Percentiles rank a stretch among this genome's conserved stretches.
phyloP scores from a whole-genome alignment of 106 monocot species.

The Gastrodia elata region DNA sequence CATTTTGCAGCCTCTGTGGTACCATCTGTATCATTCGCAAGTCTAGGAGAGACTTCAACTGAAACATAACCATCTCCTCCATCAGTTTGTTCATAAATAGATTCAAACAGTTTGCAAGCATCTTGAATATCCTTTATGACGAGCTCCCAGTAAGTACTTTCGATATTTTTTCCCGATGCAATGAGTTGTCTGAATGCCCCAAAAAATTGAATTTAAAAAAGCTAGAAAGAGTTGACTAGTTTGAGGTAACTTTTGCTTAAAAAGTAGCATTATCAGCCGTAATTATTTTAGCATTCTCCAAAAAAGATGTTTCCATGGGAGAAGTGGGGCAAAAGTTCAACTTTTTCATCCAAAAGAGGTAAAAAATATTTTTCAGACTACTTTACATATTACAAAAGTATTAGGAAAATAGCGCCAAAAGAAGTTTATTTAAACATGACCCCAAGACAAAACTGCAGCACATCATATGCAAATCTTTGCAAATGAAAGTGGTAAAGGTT shows the following conservation, averaged over 20 bases:
- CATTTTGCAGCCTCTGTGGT: constrained; percentile 91
- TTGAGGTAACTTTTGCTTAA: too few relatives aligned
- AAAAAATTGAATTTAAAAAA: background rate
- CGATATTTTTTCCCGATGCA: constrained; percentile 57
- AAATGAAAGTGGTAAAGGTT: background rate
- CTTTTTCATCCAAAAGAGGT: too few relatives aligned
- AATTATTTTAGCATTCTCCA: too few relatives aligned
- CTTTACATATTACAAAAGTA: too few relatives aligned
- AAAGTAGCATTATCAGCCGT: too few relatives aligned
- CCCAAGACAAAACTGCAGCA: too few relatives aligned
- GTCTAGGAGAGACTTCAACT: constrained; percentile 89
- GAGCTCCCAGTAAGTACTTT: constrained; percentile 89
- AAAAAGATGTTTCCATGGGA: too few relatives aligned
- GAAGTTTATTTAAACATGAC: too few relatives aligned
- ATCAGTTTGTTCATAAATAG: constrained; percentile 74
- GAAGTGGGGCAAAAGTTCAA: too few relatives aligned
- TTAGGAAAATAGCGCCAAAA: too few relatives aligned
- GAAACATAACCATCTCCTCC: constrained; percentile 92
- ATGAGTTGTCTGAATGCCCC: constrained; percentile 52
- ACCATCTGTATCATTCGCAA: constrained; percentile 74
- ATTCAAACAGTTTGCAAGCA: constrained; percentile 89
- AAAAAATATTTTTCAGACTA: too few relatives aligned
- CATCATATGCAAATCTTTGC: background rate
- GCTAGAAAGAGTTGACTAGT: too few relatives aligned
- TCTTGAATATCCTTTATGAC: constrained; percentile 96